Percentiles rank a stretch among this genome's conserved stretches.
These are phyloP conservation scores for Thyridium curvatum DNA, from an alignment of 2,329 filamentous ascomycete genomes.

Conservation along the genomic window DNA sequence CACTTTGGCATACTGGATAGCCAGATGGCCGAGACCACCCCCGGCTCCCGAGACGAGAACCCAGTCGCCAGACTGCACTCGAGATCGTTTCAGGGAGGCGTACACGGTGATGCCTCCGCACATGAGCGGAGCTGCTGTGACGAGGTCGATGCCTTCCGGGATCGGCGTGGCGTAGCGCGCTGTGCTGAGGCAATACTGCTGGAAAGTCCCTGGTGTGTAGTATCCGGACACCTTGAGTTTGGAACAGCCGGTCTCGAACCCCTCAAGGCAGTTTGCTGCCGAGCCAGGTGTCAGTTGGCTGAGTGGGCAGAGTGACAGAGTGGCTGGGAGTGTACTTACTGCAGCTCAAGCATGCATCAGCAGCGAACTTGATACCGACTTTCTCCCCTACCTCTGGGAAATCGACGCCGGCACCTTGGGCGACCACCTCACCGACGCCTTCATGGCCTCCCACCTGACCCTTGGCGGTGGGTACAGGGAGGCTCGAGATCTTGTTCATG, in stretches of 20 bases:
- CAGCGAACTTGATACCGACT: slow-evolving; percentile 58
- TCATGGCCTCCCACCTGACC: slow-evolving; percentile 54
- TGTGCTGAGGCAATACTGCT: slow-evolving; percentile 44
- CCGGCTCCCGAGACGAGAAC: slow-evolving; percentile 71
- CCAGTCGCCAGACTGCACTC: slow-evolving; percentile 57
- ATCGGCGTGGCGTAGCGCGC: slow-evolving; percentile 37
- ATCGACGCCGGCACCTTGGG: slow-evolving; percentile 56
- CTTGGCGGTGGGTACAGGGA: slow-evolving; percentile 8
- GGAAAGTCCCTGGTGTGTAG: slow-evolving; percentile 66
- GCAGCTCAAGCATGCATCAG: no score
- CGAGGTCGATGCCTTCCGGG: slow-evolving; percentile 24
- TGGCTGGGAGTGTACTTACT: no score
- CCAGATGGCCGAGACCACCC: slow-evolving; percentile 64
- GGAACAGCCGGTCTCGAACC: slow-evolving; percentile 59
- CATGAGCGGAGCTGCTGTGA: slow-evolving; percentile 56
- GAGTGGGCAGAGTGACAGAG: slow-evolving; percentile 29
- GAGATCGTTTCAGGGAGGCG: slow-evolving; percentile 69
- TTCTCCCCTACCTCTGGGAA: slow-evolving; percentile 54
- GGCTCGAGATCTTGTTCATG: slow-evolving; percentile 6
- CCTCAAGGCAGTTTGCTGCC: slow-evolving; percentile 33
- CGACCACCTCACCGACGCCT: slow-evolving; percentile 59
- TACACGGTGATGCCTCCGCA: slow-evolving; percentile 73
- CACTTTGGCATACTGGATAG: slow-evolving; percentile 81
- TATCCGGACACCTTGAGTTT: slow-evolving; percentile 58
- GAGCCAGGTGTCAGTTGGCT: slow-evolving; percentile 35